Conservation (phyloP, 768 basidiomycete genomes). For the Russula ochroleuca region DNA sequence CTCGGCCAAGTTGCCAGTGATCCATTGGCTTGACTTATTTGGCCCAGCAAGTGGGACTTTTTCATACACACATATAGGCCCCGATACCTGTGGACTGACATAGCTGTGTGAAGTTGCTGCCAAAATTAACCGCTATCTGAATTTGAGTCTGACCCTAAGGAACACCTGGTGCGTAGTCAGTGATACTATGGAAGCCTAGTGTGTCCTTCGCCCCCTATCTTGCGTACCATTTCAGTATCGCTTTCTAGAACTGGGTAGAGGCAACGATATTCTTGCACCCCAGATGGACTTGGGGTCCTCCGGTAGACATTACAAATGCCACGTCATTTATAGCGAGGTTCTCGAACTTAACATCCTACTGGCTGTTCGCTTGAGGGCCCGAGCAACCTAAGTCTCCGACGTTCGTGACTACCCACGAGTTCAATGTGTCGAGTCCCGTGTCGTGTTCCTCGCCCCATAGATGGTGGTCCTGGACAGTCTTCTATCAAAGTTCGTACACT, state of each 20-base stretch:
- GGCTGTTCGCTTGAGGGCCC: neutral
- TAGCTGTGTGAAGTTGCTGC: neutral
- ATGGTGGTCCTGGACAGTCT: neutral
- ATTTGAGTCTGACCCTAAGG: neutral
- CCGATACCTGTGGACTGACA: neutral
- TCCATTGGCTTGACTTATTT: neutral
- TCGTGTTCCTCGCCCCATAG: neutral
- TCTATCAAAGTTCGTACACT: neutral
- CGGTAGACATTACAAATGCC: neutral
- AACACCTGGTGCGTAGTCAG: neutral
- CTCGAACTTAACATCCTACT: neutral
- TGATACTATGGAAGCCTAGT: neutral
- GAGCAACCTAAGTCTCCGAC: neutral
- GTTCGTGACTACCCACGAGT: neutral
- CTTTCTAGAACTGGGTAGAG: neutral
- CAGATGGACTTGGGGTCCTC: no score
- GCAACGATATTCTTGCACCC: neutral
- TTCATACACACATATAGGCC: neutral
- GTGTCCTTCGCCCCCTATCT: neutral
- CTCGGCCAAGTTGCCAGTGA: neutral
- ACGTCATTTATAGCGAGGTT: neutral
- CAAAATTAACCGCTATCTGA: neutral
- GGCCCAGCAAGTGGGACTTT: neutral
- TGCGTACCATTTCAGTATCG: neutral
- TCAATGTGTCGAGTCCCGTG: neutral